Base-by-base conservation (phyloP, 306 rosid genomes). In the Trifolium pratense region DNA sequence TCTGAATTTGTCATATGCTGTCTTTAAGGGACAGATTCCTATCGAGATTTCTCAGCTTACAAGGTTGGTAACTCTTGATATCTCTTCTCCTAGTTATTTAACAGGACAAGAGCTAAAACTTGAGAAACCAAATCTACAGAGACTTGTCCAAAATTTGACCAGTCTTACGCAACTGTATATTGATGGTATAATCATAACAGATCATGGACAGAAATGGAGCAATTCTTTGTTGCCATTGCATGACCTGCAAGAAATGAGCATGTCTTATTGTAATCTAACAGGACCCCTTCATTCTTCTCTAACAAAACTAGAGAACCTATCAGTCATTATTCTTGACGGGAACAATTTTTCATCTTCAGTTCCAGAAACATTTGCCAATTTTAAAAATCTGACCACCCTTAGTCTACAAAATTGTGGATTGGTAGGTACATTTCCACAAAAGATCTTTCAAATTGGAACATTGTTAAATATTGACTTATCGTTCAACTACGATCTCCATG, bases 141-240 rank as follows among this genome's bases (percentile, higher is more conserved):
- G 14, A 36, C 53, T 85, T 65, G 55, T 85, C 16, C 57, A 17
- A 7, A 51, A 51, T 51, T 4, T 91, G 31, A 16, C 66, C 0
- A 9, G 51, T 13, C 71, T 91, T 9, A 7, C 3, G 0, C 63
- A 78, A 18, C 31, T 87, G 3, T 12, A 49, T 72, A 69, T 88
- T 0, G 89, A 88, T 77, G 83, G 87, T 66, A 75, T 82, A 36
- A n/a, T n/a, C 31, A 26, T n/a, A 23, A 23, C 25, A 25, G 29
- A 2, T 1, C 2, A 0, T 60, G 84, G 82, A n/a, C 6, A 23
- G 1, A 63, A 87, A 10, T 87, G 97, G 94, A 11, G 87, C 52
- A 43, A 55, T n/a, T 76, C 74, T 4, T 5, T 85, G 25, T 26
- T 5, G 16, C 2, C 48, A 0, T 0, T 82, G 9, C 42, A 9